Evolutionary conservation across 202 grass and related monocot species (phyloP).

Genomic region (Brachypodium distachyon): DNA sequence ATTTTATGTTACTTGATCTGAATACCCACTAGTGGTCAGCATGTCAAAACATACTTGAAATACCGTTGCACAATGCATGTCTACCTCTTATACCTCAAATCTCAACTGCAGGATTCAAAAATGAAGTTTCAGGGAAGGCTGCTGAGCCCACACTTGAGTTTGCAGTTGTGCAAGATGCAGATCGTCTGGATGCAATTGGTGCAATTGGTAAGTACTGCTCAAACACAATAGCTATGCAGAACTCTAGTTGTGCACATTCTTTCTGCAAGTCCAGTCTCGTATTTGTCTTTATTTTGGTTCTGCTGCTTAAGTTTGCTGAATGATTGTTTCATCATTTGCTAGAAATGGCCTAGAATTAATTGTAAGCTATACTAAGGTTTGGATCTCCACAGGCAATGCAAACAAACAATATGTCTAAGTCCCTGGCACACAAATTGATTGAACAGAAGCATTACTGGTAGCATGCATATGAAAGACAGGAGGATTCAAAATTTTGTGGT

Average conservation of each 20-base stretch:
- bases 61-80: background rate
- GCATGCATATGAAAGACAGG: background rate
- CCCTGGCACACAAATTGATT: background rate
- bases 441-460: background rate
- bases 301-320: background rate
- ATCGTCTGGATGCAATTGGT: conserved; percentile 84
- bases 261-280: background rate
- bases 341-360: background rate
- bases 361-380: background rate
- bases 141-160: conserved; percentile 52
- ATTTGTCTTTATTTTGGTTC: background rate
- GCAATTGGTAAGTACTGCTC: conserved; percentile 61
- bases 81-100: background rate
- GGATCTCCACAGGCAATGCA: background rate
- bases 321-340: background rate
- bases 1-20: background rate
- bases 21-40: background rate
- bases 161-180: conserved; percentile 90
- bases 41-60: background rate
- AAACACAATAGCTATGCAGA: background rate
- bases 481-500: background rate
- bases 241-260: background rate
- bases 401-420: background rate
- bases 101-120: conserved; percentile 65
- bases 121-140: conserved; percentile 53